Evolutionary conservation across 2,329 filamentous ascomycete genomes (phyloP).

Genomic region (Pseudopithomyces chartarum): DNA sequence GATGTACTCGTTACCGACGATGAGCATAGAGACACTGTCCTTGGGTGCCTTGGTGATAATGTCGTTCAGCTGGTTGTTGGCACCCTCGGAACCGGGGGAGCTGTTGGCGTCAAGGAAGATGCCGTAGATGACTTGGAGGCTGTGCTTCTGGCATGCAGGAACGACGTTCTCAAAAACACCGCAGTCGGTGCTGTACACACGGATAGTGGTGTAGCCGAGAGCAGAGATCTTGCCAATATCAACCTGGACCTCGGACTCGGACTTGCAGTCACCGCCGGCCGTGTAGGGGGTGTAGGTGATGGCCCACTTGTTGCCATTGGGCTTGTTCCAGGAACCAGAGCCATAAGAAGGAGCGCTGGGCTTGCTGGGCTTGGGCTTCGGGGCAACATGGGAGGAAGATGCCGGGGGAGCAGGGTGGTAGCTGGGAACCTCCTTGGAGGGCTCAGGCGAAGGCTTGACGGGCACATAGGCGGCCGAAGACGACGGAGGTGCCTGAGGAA

Average conservation of each 20-base stretch:
- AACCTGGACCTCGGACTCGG: conserved; percentile 41
- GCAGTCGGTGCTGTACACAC: conserved; percentile 94
- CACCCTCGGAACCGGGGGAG: conserved; percentile 53
- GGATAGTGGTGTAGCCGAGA: conserved; percentile 66
- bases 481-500: conserved; percentile 65
- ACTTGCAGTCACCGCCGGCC: conserved; percentile 50
- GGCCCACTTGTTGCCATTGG: conserved; percentile 54
- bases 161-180: conserved; percentile 77
- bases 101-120: conserved; percentile 74
- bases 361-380: conserved; percentile 39
- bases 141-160: conserved; percentile 66
- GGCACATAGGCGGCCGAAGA: conserved; percentile 57
- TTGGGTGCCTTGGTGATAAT: conserved; percentile 73
- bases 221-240: conserved; percentile 51
- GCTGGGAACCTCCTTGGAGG: conserved; percentile 15
- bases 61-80: conserved; percentile 73
- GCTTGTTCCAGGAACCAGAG: conserved; percentile 37
- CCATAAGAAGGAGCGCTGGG: conserved; percentile 24
- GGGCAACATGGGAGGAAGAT: conserved; percentile 22
- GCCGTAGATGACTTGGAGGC: conserved; percentile 82
- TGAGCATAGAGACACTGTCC: conserved; percentile 76
- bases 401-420: conserved; percentile 23
- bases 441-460: conserved; percentile 8
- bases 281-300: conserved; percentile 57
- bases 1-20: conserved; percentile 90